phyloP scores from a whole-genome alignment of 1,284 basidiomycete species.

The Grifola frondosa region DNA sequence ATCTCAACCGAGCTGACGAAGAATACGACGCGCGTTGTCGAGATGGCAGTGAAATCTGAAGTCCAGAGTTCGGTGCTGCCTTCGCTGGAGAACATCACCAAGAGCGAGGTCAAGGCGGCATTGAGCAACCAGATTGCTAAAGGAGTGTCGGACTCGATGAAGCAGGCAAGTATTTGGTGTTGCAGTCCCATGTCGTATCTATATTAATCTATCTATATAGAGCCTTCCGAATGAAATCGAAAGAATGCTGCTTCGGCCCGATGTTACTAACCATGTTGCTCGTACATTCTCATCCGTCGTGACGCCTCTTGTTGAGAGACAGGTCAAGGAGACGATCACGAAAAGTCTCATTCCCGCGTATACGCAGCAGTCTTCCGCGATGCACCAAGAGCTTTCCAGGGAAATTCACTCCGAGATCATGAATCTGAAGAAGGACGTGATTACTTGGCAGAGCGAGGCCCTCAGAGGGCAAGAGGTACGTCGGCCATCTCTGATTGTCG shows the following conservation, averaged over 20 bases:
- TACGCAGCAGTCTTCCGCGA: constrained; percentile 62
- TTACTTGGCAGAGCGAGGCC: constrained; percentile 74
- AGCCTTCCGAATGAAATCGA: constrained; percentile 75
- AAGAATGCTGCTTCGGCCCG: constrained; percentile 70
- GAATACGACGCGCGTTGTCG: constrained; percentile 82
- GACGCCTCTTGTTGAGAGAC: constrained; percentile 71
- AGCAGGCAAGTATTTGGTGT: constrained; percentile 49
- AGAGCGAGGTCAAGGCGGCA: constrained; percentile 71
- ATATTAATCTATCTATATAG: constrained; percentile 37
- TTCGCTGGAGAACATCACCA: constrained; percentile 74
- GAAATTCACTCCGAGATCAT: constrained; percentile 75
- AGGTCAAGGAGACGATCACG: constrained; percentile 75
- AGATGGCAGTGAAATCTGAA: constrained; percentile 79
- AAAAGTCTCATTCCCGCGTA: constrained; percentile 74
- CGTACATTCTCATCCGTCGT: constrained; percentile 66
- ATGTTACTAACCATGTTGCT: constrained; percentile 72
- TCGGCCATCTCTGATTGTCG: constrained; percentile 11
- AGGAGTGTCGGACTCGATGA: constrained; percentile 69
- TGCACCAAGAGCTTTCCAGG: constrained; percentile 75
- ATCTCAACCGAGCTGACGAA: constrained; percentile 81
- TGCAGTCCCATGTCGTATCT: neutral
- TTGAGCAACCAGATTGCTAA: constrained; percentile 74
- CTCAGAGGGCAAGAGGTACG: constrained; percentile 73
- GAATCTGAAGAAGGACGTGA: constrained; percentile 71
- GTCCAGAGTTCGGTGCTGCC: constrained; percentile 79